A percentile compares a stretch with the other conserved stretches of the same genome.
phyloP scores from a whole-genome alignment of 1,284 basidiomycete genomes.

The Ganoderma multipileum region DNA sequence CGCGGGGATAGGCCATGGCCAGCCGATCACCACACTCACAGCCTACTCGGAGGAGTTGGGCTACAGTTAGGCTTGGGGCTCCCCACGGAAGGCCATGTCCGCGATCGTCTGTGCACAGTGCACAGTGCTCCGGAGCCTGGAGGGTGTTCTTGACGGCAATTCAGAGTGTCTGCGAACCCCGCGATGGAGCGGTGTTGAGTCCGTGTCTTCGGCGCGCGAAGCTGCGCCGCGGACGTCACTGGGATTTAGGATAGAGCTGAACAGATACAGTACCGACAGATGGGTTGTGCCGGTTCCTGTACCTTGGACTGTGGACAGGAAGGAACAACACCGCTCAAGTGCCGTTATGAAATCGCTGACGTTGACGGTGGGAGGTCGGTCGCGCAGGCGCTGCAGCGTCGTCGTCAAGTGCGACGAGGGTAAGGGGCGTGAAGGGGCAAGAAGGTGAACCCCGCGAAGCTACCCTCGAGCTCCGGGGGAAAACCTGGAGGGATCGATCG shows the following conservation, averaged over 20 bases:
- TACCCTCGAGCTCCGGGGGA: not conserved
- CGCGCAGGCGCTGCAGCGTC: not conserved
- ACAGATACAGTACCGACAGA: not conserved
- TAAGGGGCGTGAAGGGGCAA: not conserved
- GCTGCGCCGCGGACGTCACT: slow-evolving; percentile 1
- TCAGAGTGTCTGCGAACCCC: not conserved
- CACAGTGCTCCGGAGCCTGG: too few relatives aligned
- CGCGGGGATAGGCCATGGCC: not conserved
- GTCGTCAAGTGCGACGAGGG: not conserved
- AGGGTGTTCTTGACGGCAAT: too few relatives aligned
- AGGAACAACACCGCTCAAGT: not conserved
- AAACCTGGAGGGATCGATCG: not conserved
- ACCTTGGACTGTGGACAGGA: not conserved
- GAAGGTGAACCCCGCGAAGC: slow-evolving; percentile 1
- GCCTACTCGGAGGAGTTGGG: not conserved
- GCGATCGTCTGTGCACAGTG: not conserved
- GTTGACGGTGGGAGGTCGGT: not conserved
- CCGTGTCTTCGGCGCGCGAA: not conserved
- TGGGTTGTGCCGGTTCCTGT: not conserved
- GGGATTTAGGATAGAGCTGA: not conserved
- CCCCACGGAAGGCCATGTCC: not conserved
- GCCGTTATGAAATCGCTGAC: not conserved
- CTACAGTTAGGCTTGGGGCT: not conserved
- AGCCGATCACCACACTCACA: not conserved
- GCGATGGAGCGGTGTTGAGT: not conserved